Percentiles rank a stretch among this genome's conserved stretches.
Evolutionary conservation across 305 asterid genomes (phyloP).

Genomic region (Salvia sclarea): DNA sequence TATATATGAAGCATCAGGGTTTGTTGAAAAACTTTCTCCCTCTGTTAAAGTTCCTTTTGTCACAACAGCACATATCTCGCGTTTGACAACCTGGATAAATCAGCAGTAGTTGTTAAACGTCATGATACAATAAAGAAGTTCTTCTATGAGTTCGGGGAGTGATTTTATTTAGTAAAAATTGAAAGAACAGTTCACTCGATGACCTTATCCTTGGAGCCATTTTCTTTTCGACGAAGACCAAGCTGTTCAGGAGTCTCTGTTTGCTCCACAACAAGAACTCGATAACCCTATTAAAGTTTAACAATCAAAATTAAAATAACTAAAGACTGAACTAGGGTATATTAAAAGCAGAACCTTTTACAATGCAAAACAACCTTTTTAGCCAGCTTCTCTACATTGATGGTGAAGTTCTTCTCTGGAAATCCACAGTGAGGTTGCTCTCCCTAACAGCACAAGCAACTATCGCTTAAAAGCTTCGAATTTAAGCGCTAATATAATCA

Average conservation of each 20-base stretch:
- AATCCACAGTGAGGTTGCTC: conserved; percentile 99
- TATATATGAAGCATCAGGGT: conserved; percentile 87
- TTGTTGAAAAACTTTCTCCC: conserved; percentile 78
- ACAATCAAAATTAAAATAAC: neutral
- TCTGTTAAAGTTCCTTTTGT: conserved; percentile 95
- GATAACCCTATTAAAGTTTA: conserved; percentile 67
- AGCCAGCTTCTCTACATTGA: conserved; percentile 86
- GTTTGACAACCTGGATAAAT: conserved; percentile 78
- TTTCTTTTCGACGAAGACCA: conserved; percentile 85
- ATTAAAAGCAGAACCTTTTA: conserved; percentile 19
- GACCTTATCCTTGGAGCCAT: conserved; percentile 95
- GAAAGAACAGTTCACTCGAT: conserved; percentile 1
- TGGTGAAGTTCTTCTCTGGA: conserved; percentile 92
- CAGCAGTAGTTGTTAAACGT: conserved; percentile 28
- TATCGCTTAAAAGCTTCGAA: conserved; percentile 26
- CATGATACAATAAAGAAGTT: conserved; percentile 14
- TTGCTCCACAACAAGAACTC: conserved; percentile 98
- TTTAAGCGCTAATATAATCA: conserved; percentile 21
- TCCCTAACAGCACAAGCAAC: conserved; percentile 61
- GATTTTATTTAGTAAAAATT: conserved; percentile 6
- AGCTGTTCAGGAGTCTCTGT: conserved; percentile 99
- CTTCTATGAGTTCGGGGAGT: conserved; percentile 16
- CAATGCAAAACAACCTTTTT: conserved; percentile 59
- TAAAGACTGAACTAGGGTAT: neutral
- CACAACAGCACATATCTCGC: conserved; percentile 93